These are phyloP conservation scores for Sclerotinia nivalis DNA, from an alignment of 2,329 filamentous ascomycete species.

Conservation along the genomic window DNA sequence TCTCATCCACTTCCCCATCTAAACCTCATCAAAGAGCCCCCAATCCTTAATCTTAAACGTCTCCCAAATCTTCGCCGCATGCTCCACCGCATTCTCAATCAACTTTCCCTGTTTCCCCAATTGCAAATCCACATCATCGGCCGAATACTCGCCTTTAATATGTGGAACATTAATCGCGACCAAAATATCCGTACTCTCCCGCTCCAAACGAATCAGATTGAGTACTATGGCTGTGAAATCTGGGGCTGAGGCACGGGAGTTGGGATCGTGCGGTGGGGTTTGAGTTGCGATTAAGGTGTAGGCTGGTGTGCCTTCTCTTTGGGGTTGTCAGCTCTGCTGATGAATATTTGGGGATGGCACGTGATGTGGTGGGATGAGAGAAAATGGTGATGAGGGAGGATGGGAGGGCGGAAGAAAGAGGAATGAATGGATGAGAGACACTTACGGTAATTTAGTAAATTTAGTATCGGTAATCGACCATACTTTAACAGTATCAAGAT, in stretches of 20 bases:
- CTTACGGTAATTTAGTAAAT: conserved; percentile 52
- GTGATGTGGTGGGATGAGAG: conserved; percentile 21
- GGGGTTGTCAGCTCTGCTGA: not conserved
- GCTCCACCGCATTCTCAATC: conserved; percentile 68
- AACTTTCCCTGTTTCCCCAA: conserved; percentile 65
- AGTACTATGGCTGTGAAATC: conserved; percentile 74
- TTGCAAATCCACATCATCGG: conserved; percentile 69
- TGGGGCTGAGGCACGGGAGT: conserved; percentile 40
- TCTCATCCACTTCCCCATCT: conserved; percentile 6
- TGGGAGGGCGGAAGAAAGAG: not conserved
- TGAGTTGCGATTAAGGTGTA: conserved; percentile 72
- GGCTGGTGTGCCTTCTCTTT: conserved; percentile 55
- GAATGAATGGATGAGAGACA: conserved; percentile 12
- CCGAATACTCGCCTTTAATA: conserved; percentile 70
- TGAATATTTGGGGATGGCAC: conserved; percentile 24
- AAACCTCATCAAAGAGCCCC: conserved; percentile 57
- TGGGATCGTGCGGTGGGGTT: conserved; percentile 45
- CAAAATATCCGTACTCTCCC: conserved; percentile 76
- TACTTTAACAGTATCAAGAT: conserved; percentile 64
- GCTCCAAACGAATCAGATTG: conserved; percentile 73
- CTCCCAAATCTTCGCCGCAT: conserved; percentile 66
- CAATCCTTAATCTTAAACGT: conserved; percentile 80
- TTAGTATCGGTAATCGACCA: conserved; percentile 64
- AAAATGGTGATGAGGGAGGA: conserved; percentile 13
- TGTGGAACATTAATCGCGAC: conserved; percentile 88